Evolutionary conservation across 2,329 filamentous ascomycete species (phyloP), one percentile per base, ranked within the genome.

Genomic region (Cercospora sojina): DNA sequence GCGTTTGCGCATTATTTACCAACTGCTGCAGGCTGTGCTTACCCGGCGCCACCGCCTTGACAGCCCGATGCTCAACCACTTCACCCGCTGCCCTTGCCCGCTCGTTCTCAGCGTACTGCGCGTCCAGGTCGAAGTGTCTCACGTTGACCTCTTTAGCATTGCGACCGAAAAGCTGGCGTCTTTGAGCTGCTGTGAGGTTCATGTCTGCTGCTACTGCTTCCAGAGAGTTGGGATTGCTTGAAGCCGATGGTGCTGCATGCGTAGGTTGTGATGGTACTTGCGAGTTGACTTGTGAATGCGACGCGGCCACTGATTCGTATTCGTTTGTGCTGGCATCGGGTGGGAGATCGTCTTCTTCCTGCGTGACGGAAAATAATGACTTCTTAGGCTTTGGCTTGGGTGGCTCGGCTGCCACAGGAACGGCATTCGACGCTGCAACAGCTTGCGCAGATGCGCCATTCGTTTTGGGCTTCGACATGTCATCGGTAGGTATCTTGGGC

Each of bases 1-100:
- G 93, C 69, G 85, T 91, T 71, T 88, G 88, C 27, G 91, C 93
- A 68, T 90, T 90, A 78, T 88, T 92, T 71, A 98, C 91, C 73
- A 98, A 83, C 81, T 97, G 93, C 75, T 90, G 89, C 77, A 98
- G 83, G 74, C 87, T 96, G 80, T 97, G 93, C 81, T 97, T 97
- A 67, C 92, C 91, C 3, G 93, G 91, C 25, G 91, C 89, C 76
- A 97, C 90, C 2, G 89, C 83, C 60, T 92, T 90, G 64, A 97
- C 89, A 7, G 93, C 91, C 74, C 94, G 93, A 80, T 96, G 91
- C 59, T 88, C 71, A 62, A 88, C 77, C 74, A 88, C 82, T 77
- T 93, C 87, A 75, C 91, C 90, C 59, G 87, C 82, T 18, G 88
- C 86, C 10, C 92, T 87, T 23, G 96, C 77, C 71, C 85, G 84